Percentiles rank a stretch among this genome's conserved stretches.
Evolutionary conservation across 148 eudicot genomes (phyloP).

Genomic region (Persicaria maculosa): DNA sequence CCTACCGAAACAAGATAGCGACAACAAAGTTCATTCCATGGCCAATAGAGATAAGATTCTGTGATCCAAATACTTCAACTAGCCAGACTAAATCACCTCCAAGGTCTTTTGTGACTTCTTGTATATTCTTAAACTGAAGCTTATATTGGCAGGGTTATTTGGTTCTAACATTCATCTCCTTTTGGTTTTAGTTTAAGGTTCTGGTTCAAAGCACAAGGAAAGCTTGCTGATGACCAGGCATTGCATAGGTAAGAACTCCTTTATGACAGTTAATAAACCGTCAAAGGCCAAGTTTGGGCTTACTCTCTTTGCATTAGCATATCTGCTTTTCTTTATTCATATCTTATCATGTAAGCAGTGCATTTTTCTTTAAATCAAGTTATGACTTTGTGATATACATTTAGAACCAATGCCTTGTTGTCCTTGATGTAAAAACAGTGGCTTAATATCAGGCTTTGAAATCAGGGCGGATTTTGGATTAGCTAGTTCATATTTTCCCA

Average conservation of each 20-base stretch:
- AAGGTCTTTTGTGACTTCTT: conserved; percentile 32
- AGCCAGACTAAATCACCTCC: conserved; percentile 78
- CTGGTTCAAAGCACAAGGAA: conserved; percentile 94
- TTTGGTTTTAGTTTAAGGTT: conserved; percentile 58
- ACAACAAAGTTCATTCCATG: conserved; percentile 41
- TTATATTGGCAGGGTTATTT: conserved; percentile 6
- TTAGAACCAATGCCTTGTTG: not conserved
- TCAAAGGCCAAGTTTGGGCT: not conserved
- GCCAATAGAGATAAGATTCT: conserved; percentile 90
- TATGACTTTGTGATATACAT: not conserved
- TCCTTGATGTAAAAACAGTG: not conserved
- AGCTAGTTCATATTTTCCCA: not conserved
- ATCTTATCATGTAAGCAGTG: not conserved
- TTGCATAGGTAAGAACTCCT: conserved; percentile 67
- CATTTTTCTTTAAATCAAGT: not conserved
- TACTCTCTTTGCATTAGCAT: not conserved
- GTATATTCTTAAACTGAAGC: conserved; percentile 7
- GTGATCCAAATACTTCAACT: conserved; percentile 64
- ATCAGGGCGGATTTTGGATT: not conserved
- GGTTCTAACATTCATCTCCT: not conserved
- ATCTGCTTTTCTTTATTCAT: too few relatives aligned
- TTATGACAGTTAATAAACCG: not conserved
- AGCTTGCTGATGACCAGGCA: conserved; percentile 94
- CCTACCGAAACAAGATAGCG: conserved; percentile 88
- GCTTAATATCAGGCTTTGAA: not conserved